Percentiles rank a stretch among this genome's conserved stretches.
Evolutionary conservation across 2,329 filamentous ascomycete genomes (phyloP).

Genomic region (Paecilomyces fulvus): DNA sequence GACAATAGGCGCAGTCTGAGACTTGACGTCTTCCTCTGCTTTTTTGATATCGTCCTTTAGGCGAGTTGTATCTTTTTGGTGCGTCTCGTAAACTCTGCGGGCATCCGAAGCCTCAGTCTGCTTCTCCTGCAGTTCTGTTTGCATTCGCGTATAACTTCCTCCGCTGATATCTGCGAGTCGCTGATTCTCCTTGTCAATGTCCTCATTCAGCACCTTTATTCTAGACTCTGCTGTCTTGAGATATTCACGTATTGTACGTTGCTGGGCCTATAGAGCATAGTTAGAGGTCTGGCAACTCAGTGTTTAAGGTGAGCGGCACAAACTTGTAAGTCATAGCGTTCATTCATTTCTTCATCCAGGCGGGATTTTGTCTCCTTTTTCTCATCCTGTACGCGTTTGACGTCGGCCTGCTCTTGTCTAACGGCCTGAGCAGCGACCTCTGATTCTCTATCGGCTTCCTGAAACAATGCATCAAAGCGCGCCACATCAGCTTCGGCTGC

Average conservation of each 20-base stretch:
- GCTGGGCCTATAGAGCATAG: conserved; percentile 46
- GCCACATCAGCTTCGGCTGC: conserved; percentile 36
- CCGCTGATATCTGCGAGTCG: conserved; percentile 62
- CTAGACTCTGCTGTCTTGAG: conserved; percentile 45
- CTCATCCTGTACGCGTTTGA: conserved; percentile 40
- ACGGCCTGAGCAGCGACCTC: conserved; percentile 35
- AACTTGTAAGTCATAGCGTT: conserved; percentile 47
- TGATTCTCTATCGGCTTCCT: conserved; percentile 29
- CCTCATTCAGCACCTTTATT: conserved; percentile 33
- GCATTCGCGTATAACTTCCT: conserved; percentile 56
- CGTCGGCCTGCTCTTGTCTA: conserved; percentile 35
- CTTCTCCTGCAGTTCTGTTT: conserved; percentile 51
- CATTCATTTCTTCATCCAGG: conserved; percentile 46
- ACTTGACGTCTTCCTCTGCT: conserved; percentile 24
- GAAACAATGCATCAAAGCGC: conserved; percentile 39
- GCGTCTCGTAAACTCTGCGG: conserved; percentile 31
- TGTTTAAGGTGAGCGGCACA: background rate
- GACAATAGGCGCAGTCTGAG: conserved; percentile 14
- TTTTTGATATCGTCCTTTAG: conserved; percentile 28
- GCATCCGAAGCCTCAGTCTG: conserved; percentile 44
- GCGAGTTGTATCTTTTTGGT: conserved; percentile 25
- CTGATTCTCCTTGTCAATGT: conserved; percentile 40
- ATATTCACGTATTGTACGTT: conserved; percentile 55
- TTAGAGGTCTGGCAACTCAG: conserved; percentile 9
- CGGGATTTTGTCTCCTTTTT: conserved; percentile 42